These are phyloP conservation scores for Parascedosporium putredinis DNA, from an alignment of 2,329 filamentous ascomycete species.

Conservation along the genomic window DNA sequence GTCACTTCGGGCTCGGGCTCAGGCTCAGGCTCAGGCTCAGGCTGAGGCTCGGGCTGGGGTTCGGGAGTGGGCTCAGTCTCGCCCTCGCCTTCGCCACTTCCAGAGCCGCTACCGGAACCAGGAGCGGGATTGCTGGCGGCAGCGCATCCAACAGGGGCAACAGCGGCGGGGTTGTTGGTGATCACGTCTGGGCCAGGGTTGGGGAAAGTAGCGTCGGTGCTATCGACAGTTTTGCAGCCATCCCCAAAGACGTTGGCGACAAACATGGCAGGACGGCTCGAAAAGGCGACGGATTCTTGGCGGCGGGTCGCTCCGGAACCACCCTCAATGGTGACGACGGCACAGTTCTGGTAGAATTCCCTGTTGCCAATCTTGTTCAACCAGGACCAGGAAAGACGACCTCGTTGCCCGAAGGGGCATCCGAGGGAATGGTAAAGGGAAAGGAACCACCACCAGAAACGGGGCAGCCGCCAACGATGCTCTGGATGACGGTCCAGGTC, in stretches of 20 bases:
- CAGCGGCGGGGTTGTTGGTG: constrained; percentile 23
- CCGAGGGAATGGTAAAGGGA: constrained; percentile 55
- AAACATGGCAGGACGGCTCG: constrained; percentile 55
- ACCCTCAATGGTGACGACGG: constrained; percentile 51
- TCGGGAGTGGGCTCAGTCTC: no score
- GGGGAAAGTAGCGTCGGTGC: constrained; percentile 53
- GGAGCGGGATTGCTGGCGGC: constrained; percentile 13
- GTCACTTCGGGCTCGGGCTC: no score
- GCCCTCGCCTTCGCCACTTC: constrained; percentile 9
- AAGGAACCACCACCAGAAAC: constrained; percentile 36
- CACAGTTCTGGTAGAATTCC: constrained; percentile 85
- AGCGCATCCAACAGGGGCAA: constrained; percentile 26
- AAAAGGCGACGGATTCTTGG: constrained; percentile 29
- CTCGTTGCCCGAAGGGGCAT: constrained; percentile 44
- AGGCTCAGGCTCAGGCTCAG: no score
- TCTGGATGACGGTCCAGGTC: constrained; percentile 58
- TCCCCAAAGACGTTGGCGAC: constrained; percentile 53
- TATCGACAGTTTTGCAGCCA: constrained; percentile 47
- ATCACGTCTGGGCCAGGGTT: constrained; percentile 49
- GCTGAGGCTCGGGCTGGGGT: neutral
- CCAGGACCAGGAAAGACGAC: constrained; percentile 68
- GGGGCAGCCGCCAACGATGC: constrained; percentile 46
- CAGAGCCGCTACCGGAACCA: constrained; percentile 18
- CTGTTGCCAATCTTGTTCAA: constrained; percentile 68
- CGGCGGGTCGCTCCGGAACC: constrained; percentile 23